These are phyloP conservation scores for Nannochloropsis salina DNA, from an alignment of 108 stramenopile species.

Conservation along the genomic window DNA sequence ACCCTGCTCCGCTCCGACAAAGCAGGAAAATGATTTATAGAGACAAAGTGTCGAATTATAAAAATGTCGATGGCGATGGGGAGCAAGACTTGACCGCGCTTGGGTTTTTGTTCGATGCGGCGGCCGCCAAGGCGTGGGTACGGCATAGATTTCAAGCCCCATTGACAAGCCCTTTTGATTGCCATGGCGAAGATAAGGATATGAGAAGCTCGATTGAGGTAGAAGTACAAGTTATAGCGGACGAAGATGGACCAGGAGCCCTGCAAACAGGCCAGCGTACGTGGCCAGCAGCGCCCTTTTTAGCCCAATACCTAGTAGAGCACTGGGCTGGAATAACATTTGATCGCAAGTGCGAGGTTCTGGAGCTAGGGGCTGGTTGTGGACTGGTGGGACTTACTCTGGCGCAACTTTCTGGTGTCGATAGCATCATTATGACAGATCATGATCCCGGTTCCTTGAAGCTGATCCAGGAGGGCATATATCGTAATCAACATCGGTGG, in stretches of 20 bases:
- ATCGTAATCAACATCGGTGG: not conserved
- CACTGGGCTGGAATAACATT: not conserved
- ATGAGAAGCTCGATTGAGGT: not conserved
- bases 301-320: not conserved
- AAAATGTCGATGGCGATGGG: not conserved
- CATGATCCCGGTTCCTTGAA: not conserved
- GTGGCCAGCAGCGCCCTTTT: not conserved
- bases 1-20: too few relatives aligned
- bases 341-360: not conserved
- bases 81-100: not conserved
- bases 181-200: not conserved
- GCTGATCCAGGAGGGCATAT: conserved; percentile 3
- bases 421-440: not conserved
- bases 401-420: not conserved
- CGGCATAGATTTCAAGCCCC: not conserved
- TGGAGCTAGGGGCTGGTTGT: conserved; percentile 6
- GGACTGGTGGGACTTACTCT: not conserved
- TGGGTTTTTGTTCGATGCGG: not conserved
- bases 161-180: not conserved
- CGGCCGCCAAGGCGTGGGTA: not conserved
- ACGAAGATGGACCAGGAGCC: not conserved
- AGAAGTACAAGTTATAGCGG: not conserved
- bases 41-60: not conserved
- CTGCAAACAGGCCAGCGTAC: conserved; percentile 17
- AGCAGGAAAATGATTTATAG: too few relatives aligned